Evolutionary conservation across 495 filamentous ascomycete genomes (phyloP).

Genomic region (Hypoxylon fuscum): DNA sequence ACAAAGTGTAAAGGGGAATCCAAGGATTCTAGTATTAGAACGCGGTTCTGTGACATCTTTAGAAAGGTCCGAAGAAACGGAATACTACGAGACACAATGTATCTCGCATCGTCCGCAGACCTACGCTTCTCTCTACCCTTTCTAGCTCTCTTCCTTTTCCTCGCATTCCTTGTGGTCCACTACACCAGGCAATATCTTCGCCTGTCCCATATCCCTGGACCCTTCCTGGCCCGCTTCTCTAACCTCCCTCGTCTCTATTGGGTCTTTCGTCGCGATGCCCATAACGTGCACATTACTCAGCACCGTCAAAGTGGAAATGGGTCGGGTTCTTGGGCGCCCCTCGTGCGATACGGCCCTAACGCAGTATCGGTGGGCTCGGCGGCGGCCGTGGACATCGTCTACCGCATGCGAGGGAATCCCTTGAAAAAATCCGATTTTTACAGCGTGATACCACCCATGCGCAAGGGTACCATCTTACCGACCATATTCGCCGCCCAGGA

Average conservation of each 20-base stretch:
- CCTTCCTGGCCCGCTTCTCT: constrained; percentile 13
- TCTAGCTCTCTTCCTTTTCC: not conserved
- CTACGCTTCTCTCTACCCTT: not conserved
- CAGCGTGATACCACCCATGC: constrained; percentile 22
- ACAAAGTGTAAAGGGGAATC: not conserved
- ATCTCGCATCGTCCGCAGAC: not conserved
- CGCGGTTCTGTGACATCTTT: not conserved
- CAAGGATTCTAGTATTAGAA: not conserved
- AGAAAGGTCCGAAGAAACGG: not conserved
- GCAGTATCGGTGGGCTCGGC: constrained; percentile 8
- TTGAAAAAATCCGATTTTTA: constrained; percentile 46
- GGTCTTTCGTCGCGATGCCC: not conserved
- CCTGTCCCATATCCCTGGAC: constrained; percentile 17
- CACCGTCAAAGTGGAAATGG: not conserved
- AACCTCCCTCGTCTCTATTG: constrained; percentile 7
- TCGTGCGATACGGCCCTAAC: constrained; percentile 8
- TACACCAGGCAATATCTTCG: constrained; percentile 6
- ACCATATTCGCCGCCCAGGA: constrained; percentile 49
- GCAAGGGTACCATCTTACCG: constrained; percentile 42
- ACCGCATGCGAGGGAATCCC: constrained; percentile 7
- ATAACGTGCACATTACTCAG: not conserved
- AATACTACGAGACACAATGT: not conserved
- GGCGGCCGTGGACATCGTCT: constrained; percentile 6
- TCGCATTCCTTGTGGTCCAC: not conserved
- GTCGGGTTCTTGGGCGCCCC: not conserved